These are phyloP conservation scores for Spiraea crenata DNA, from an alignment of 331 rosid genomes.

Conservation along the genomic window DNA sequence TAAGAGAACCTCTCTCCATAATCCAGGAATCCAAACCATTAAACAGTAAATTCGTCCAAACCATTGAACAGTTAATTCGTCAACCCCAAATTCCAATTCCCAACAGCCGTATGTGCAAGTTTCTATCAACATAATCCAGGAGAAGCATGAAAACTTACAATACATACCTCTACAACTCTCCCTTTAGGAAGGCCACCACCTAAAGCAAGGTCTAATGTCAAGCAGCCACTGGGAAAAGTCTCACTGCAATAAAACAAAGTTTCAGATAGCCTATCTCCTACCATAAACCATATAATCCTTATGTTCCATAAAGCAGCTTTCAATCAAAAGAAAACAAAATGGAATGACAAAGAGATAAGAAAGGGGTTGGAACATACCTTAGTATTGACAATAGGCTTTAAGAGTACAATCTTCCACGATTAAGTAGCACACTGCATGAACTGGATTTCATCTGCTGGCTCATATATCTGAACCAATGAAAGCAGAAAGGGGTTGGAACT, in stretches of 20 bases:
- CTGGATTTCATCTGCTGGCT: neutral
- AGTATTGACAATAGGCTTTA: no score
- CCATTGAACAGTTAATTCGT: no score
- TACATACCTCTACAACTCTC: constrained; percentile 91
- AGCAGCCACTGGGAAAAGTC: constrained; percentile 98
- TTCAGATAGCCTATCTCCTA: constrained; percentile 15
- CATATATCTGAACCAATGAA: neutral
- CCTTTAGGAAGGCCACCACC: constrained; percentile 99
- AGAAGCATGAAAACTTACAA: constrained; percentile 9
- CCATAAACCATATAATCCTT: constrained; percentile 17
- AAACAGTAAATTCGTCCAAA: no score
- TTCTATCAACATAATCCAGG: neutral
- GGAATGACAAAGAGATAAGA: constrained; percentile 15
- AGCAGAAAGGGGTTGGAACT: neutral
- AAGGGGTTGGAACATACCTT: no score
- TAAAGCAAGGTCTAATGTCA: constrained; percentile 89
- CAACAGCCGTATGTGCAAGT: neutral
- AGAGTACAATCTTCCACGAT: neutral
- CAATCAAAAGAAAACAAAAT: neutral
- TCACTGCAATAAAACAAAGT: constrained; percentile 57
- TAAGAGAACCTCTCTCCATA: neutral
- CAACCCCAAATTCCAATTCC: neutral
- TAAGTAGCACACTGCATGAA: constrained; percentile 4
- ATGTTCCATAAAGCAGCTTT: constrained; percentile 11
- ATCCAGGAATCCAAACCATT: no score